phyloP scores from a whole-genome alignment of 1,284 basidiomycete genomes.

The Sanghuangporus baumii region DNA sequence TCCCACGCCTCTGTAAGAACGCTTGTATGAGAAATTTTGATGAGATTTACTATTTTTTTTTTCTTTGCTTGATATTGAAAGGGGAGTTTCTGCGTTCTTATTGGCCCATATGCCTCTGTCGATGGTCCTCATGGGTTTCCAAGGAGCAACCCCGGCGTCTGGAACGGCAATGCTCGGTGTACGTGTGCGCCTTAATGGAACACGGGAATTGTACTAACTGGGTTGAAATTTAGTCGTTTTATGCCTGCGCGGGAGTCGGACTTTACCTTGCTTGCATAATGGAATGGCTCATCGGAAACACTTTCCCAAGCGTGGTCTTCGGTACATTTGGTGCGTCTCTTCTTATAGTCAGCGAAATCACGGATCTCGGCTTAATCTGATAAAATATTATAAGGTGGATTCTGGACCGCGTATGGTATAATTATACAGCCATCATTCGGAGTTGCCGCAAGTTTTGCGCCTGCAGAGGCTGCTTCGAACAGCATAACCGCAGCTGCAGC shows the following conservation, averaged over 20 bases:
- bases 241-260: constrained; percentile 20
- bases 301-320: constrained; percentile 22
- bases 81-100: constrained; percentile 20
- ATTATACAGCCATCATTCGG: constrained; percentile 19
- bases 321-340: constrained; percentile 20
- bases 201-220: not conserved
- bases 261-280: constrained; percentile 20
- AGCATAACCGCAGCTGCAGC: constrained; percentile 19
- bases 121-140: constrained; percentile 22
- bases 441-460: constrained; percentile 21
- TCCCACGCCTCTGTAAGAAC: constrained; percentile 20
- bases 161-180: constrained; percentile 19
- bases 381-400: constrained; percentile 16
- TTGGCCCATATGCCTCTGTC: constrained; percentile 20
- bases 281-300: constrained; percentile 22
- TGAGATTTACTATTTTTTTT: not conserved
- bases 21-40: not conserved
- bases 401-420: constrained; percentile 21
- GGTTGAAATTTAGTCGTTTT: constrained; percentile 17
- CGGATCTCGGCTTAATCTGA: not conserved
- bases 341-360: not conserved
- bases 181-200: not conserved
- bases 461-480: constrained; percentile 18
- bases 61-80: constrained; percentile 1
- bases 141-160: constrained; percentile 19